These are phyloP conservation scores for Spizellomyces punctatus DNA, from an alignment of 192 early-diverging fungal genomes.

Conservation along the genomic window DNA sequence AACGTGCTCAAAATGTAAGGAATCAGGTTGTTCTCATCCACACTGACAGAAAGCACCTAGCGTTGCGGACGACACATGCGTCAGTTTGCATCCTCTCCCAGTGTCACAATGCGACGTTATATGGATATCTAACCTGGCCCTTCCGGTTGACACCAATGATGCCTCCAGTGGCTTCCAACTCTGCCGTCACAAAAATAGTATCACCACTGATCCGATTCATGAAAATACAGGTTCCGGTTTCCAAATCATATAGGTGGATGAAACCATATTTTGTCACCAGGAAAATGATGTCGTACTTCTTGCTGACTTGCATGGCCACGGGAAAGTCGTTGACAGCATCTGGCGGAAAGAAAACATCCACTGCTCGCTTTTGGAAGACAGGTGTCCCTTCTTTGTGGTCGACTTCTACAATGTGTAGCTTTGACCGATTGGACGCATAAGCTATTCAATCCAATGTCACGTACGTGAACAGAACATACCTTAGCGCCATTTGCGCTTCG, in stretches of 20 bases:
- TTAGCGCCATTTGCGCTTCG: constrained; percentile 72
- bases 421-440: background rate
- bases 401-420: constrained; percentile 95
- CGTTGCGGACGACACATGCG: constrained; percentile 40
- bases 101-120: background rate
- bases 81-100: background rate
- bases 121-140: constrained; percentile 67
- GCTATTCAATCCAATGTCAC: background rate
- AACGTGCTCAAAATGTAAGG: constrained; percentile 86
- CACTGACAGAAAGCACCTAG: constrained; percentile 83
- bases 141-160: constrained; percentile 96
- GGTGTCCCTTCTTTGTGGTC: constrained; percentile 94
- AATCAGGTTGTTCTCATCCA: constrained; percentile 89
- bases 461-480: background rate
- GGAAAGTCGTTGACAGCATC: constrained; percentile 95
- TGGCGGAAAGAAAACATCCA: constrained; percentile 95
- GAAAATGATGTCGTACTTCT: constrained; percentile 93
- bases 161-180: constrained; percentile 81
- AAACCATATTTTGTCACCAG: constrained; percentile 98
- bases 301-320: constrained; percentile 93
- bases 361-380: constrained; percentile 83
- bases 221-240: constrained; percentile 92
- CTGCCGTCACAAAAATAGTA: constrained; percentile 97
- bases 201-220: constrained; percentile 97
- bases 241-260: constrained; percentile 96